Percentiles rank a stretch among this genome's conserved stretches.
phyloP scores from a whole-genome alignment of 2,329 filamentous ascomycete genomes.

The Cladorrhinum sp. region DNA sequence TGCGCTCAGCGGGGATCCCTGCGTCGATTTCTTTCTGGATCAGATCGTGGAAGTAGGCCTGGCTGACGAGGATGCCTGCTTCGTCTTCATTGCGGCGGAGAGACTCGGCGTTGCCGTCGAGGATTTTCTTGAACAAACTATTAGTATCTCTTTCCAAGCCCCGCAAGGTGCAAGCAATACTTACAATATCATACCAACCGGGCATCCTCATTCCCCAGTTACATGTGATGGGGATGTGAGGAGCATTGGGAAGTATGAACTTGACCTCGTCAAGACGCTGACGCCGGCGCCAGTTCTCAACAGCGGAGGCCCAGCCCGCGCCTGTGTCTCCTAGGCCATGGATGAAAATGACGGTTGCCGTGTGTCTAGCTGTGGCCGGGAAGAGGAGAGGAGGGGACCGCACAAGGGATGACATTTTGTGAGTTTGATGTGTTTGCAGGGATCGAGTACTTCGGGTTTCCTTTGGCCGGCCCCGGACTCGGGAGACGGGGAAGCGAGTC shows the following conservation, averaged over 20 bases:
- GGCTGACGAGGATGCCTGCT: constrained; percentile 68
- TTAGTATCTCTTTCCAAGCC: background rate
- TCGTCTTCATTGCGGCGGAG: constrained; percentile 52
- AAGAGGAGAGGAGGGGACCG: constrained; percentile 61
- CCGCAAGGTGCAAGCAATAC: constrained; percentile 17
- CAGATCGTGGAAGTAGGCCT: constrained; percentile 72
- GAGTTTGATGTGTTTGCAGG: background rate
- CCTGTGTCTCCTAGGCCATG: constrained; percentile 89
- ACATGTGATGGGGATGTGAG: constrained; percentile 75
- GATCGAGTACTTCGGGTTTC: background rate
- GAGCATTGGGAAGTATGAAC: constrained; percentile 92
- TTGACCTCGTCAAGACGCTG: constrained; percentile 83
- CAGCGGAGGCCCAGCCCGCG: constrained; percentile 74
- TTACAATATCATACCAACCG: constrained; percentile 80
- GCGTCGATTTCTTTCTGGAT: constrained; percentile 77
- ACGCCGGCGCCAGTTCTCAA: constrained; percentile 81
- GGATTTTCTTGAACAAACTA: constrained; percentile 6
- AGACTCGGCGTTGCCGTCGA: constrained; percentile 29
- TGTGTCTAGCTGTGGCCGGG: constrained; percentile 78
- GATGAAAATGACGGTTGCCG: constrained; percentile 89
- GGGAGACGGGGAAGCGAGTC: background rate
- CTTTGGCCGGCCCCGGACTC: background rate
- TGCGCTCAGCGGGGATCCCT: constrained; percentile 77
- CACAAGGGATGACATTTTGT: constrained; percentile 31
- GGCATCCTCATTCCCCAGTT: constrained; percentile 70